Base-by-base conservation (phyloP, 495 filamentous ascomycete species). In the Parathielavia appendiculata region DNA sequence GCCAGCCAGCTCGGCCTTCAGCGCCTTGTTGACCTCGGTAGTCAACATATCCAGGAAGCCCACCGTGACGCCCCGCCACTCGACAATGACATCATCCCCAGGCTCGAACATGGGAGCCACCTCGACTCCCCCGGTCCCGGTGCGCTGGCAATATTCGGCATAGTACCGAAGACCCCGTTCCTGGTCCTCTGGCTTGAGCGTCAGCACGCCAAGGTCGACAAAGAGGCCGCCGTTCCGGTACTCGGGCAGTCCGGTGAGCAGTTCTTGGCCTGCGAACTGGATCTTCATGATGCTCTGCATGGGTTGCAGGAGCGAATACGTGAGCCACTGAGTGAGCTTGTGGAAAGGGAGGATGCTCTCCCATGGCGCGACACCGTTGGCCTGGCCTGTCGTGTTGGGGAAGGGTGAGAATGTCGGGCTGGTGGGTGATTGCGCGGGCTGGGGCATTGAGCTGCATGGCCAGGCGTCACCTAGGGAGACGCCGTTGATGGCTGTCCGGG, bases 331-430 rank as follows among this genome's bases (percentile, higher is more conserved):
- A 0, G 86, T 88, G 26, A 88, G 76, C 66, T 89, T 89, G 72
- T 89, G 86, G 81, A 96, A 95, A 1, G 95, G 92, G 8, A 96
- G 86, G 62, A 98, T 96, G 64, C 81, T 87, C 67, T 98, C 92
- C 95, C 93, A 97, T 0, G 86, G 80, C 34, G 85, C 80, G 12
- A 85, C 81, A 19, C 71, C 70, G 57, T 63, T 60, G 40, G 66
- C 57, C 46, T 69, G 47, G 54, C 62, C 61, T 36, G 64, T 65
- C 11, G 70, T 69, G 58, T 73, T 76, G 49, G 76, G 75, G 62
- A 78, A 78, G 3, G 75, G 75, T 2, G 75, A 77, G 57, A 78
- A 71, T 13, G 68, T 69, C 22, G 76, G 75, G 40, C 71, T 72
- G 56, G 59, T 66, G 4, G 73, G 68, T 8, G 70, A 66, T 16